Conservation (phyloP, 2,329 filamentous ascomycete species). For the Aspergillus pseudonomiae region DNA sequence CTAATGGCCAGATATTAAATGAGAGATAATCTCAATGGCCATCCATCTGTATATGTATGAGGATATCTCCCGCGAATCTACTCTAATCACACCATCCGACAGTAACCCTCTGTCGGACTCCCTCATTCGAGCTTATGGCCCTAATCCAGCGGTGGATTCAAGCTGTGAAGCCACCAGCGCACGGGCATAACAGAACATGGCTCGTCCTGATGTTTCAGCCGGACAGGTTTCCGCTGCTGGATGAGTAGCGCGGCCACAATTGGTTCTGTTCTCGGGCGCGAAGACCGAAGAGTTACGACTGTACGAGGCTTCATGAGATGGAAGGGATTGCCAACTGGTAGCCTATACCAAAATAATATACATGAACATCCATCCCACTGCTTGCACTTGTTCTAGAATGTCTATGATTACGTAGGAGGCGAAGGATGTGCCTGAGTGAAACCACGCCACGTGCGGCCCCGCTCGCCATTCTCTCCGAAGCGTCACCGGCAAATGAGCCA, state of each 20-base stretch:
- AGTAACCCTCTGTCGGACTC: background rate
- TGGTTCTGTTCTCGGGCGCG: background rate
- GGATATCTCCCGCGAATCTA: background rate
- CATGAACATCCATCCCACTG: background rate
- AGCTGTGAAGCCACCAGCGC: background rate
- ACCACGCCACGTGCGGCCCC: conserved; percentile 7
- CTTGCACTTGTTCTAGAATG: background rate
- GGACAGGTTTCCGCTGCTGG: background rate
- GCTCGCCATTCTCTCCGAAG: conserved; percentile 12
- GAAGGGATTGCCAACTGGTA: background rate
- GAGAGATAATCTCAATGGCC: background rate
- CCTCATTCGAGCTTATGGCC: background rate
- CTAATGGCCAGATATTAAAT: conserved; percentile 11
- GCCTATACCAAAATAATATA: background rate
- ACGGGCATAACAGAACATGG: background rate
- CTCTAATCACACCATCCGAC: background rate
- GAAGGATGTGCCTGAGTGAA: background rate
- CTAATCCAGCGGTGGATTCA: background rate
- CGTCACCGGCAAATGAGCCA: background rate
- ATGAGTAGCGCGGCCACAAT: background rate
- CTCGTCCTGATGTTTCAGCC: background rate
- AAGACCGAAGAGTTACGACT: conserved; percentile 17
- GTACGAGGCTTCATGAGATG: conserved; percentile 19
- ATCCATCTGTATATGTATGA: background rate
- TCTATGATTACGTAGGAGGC: background rate